Evolutionary conservation across 805 yeast genomes (phyloP), one percentile per base, ranked within the genome.

Genomic region (Wickerhamiella domercqiae): DNA sequence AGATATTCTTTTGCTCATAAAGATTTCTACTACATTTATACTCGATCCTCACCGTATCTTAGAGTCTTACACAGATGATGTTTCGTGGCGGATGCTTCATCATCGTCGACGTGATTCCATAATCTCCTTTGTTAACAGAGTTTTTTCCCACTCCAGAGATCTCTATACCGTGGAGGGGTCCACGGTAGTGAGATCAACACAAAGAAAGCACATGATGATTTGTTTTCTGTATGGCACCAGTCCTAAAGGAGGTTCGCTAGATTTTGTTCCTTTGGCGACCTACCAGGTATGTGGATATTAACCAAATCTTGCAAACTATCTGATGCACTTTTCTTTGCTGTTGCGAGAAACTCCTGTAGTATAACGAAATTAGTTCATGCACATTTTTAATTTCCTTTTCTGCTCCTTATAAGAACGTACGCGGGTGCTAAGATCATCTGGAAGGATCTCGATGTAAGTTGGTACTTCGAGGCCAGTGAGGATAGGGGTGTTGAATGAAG

Each of bases 201-300:
- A 16, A 21, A 18, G 21, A 6, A 16, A 17, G 33, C 33, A 15
- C 5, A 30, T 30, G 33, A 30, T 30, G 33, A 30, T 30, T 18
- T 17, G 40, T 37, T 41, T 39, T 50, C 55, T 52, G 56, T 52
- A 36, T 43, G 49, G 57, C 57, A 53, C 57, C 57, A 53, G 57
- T 51, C 57, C 44, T 51, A 53, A 51, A 21, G 40, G 47, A 44
- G 32, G 39, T 20, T 24, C 22, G 40, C 37, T 44, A 47, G 44
- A 42, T 41, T 44, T 47, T 47, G 47, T 47, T 47, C 49, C 45
- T 37, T 37, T 35, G 39, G 34, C 15, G 7, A 16, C 35, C 34
- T 14, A 24, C 34, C 32, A 19, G 38, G 39, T 14, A 34, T 47
- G 51, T 34, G 35, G 51, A 34, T 22, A 47, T 22, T 18, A 17